Base-by-base conservation (phyloP, 108 stramenopile genomes). In the Nitzschia inconspicua region DNA sequence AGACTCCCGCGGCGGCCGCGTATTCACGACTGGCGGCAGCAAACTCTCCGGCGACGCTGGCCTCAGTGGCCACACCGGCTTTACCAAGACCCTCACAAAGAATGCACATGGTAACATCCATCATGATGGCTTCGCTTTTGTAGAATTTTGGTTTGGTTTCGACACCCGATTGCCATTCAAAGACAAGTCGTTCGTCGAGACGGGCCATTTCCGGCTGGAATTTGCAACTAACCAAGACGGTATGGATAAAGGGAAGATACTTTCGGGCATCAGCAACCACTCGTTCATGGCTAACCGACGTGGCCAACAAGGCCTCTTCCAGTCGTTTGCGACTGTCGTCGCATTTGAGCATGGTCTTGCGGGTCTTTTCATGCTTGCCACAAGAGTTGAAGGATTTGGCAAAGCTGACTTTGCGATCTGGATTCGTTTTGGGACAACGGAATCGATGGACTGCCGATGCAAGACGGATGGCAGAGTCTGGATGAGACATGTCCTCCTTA, bases 61-160 rank as follows among this genome's bases (percentile, higher is more conserved):
- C 47, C 44, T 90, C 90, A 31, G 86, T 88, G 11, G 83, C 94
- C n/a, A 73, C 50, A 36, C 81, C 76, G 9, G 86, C 84, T 41
- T 82, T 79, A 9, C 82, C 85, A 41, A 93, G 53, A 3, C 83
- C 89, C 32, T 82, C 76, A n/a, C 76, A 74, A 18, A 76, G 68
- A 22, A 91, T 73, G 41, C 81, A 73, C 68, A 95, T 84, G 8
- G 74, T 76, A 20, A 95, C 42, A 60, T 95, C 94, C 57, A 80
- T 92, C 94, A 95, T 92, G 37, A 95, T 73, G 0, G 94, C 94
- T 60, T 95, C 90, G 14, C 85, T 82, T 25, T 74, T 75, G 63
- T 82, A 90, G 27, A 57, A 72, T 16, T 59, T 44, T 9, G 57
- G 37, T 42, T 57, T 68, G 27, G 59, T 47, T 76, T 94, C 93